phyloP scores from a whole-genome alignment of 2,329 filamentous ascomycete genomes.

The Immersiporthe knoxdaviesiana region DNA sequence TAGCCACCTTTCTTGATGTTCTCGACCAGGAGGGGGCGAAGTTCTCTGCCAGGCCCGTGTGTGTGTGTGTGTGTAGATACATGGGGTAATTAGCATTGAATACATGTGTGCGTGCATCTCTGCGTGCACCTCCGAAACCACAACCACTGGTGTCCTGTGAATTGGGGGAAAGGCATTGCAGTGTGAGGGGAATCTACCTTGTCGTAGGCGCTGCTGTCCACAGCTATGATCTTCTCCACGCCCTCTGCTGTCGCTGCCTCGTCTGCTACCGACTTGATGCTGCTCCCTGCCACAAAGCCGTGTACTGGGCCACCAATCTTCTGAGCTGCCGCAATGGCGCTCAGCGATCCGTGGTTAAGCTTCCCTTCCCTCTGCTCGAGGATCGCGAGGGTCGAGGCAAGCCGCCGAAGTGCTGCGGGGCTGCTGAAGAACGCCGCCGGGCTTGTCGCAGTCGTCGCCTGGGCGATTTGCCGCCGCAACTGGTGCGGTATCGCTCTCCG shows the following conservation, averaged over 20 bases:
- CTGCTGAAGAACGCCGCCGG: constrained; percentile 42
- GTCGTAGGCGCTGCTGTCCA: constrained; percentile 90
- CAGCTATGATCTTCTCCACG: constrained; percentile 85
- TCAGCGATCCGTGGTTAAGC: constrained; percentile 80
- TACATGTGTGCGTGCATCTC: neutral
- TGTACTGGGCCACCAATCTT: constrained; percentile 86
- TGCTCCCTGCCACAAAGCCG: constrained; percentile 82
- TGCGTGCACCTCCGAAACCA: neutral
- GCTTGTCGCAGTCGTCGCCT: constrained; percentile 30
- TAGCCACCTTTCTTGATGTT: constrained; percentile 96
- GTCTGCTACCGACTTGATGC: constrained; percentile 74
- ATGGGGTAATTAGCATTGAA: constrained; percentile 10
- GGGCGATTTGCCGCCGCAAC: constrained; percentile 24
- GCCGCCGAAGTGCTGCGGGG: constrained; percentile 63
- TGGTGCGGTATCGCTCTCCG: constrained; percentile 27
- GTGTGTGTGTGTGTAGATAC: constrained; percentile 46
- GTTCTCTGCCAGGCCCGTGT: constrained; percentile 91
- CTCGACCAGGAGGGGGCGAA: constrained; percentile 91
- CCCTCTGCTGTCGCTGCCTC: constrained; percentile 89
- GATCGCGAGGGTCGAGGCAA: constrained; percentile 86
- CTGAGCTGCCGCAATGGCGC: constrained; percentile 82
- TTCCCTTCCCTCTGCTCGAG: constrained; percentile 92
- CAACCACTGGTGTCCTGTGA: neutral
- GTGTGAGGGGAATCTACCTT: constrained; percentile 59
- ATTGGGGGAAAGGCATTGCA: constrained; percentile 6